Evolutionary conservation across 495 filamentous ascomycete genomes (phyloP).

Genomic region (Hypoxylon fuscum): DNA sequence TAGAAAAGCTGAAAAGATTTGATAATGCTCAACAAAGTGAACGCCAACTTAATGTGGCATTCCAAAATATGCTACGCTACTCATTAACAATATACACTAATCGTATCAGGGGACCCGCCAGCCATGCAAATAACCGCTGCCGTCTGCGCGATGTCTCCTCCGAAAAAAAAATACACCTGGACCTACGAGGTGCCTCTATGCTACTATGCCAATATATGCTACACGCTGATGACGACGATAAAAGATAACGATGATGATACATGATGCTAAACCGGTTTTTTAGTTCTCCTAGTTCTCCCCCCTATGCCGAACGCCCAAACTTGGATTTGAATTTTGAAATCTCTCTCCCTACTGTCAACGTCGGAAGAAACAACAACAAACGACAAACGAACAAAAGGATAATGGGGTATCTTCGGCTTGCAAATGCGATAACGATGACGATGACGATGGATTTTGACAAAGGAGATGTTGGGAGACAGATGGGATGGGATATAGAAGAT

Average conservation of each 20-base stretch:
- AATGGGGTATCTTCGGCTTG: slow-evolving; percentile 30
- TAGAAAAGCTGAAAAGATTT: not conserved
- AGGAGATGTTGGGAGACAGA: slow-evolving; percentile 2
- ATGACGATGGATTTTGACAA: slow-evolving; percentile 10
- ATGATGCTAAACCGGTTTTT: slow-evolving; percentile 11
- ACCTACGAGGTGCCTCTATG: not conserved
- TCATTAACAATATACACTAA: slow-evolving; percentile 36
- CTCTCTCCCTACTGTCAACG: too few relatives aligned
- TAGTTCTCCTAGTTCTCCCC: not conserved
- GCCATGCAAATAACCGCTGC: not conserved
- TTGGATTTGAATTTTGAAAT: slow-evolving; percentile 13
- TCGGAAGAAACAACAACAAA: too few relatives aligned
- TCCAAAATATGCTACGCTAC: not conserved
- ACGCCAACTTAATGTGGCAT: not conserved
- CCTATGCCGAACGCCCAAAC: slow-evolving; percentile 25
- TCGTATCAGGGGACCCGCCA: not conserved
- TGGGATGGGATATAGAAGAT: slow-evolving; percentile 10
- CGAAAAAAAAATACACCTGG: not conserved
- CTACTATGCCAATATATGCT: slow-evolving; percentile 2
- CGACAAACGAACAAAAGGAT: slow-evolving; percentile 3
- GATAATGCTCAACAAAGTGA: not conserved
- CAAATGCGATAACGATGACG: slow-evolving; percentile 17
- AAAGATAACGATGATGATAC: not conserved
- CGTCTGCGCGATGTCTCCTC: not conserved
- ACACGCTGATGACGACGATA: not conserved